Base-by-base conservation (phyloP, 2,329 filamentous ascomycete species). In the Pyrenochaeta sp. region DNA sequence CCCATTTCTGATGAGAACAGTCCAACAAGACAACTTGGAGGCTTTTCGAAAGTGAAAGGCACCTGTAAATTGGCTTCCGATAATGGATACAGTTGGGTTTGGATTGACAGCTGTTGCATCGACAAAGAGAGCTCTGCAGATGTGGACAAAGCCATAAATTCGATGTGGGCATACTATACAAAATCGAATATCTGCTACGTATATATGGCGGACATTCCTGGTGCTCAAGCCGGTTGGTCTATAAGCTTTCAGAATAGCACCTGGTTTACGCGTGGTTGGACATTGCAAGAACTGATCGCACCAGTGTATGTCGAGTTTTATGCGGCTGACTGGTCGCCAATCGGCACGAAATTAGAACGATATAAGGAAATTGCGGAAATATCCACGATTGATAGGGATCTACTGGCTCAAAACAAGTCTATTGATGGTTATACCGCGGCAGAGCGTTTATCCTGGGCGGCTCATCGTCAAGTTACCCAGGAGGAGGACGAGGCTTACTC, bases 221-320 rank as follows among this genome's bases (percentile, higher is more conserved):
- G 27, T 42, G 39, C 29, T 14, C 3, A 47, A 33, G 32, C 32
- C 18, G 43, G 14, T 10, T 42, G n/a, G 18, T 17, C n/a, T 21
- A 45, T 29, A 7, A 52, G 45, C 49, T 56, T 45, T 5, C 36
- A 49, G 12, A 37, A 50, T n/a, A n/a, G n/a, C n/a, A n/a, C n/a
- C n/a, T n/a, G n/a, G n/a, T n/a, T n/a, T n/a, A n/a, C n/a, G n/a
- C n/a, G n/a, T n/a, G n/a, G n/a, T n/a, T n/a, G n/a, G n/a, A n/a
- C n/a, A n/a, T n/a, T n/a, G n/a, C n/a, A n/a, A 64, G 91, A 96
- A 70, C 44, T 61, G 11, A 35, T 54, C 21, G 54, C 56, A 2
- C 49, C 56, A 12, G 15, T n/a, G n/a, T 3, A 40, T 23, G 32
- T 58, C 17, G 23, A 44, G 5, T 60, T 60, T 45, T 60, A 41